Conservation (phyloP, 1,139 yeast genomes). For the Pichia sp. region DNA sequence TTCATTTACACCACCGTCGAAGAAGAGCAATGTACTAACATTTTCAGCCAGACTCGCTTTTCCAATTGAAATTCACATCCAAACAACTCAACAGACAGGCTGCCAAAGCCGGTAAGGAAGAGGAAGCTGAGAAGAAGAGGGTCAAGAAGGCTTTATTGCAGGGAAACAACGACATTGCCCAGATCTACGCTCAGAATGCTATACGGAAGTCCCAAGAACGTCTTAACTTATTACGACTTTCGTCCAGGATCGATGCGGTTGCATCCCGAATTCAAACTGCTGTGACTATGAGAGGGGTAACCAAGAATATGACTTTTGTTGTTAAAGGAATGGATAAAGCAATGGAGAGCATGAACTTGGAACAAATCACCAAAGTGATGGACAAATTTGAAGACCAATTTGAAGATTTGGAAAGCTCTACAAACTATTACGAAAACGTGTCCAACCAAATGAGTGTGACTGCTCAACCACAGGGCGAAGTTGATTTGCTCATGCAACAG, state of each 20-base stretch:
- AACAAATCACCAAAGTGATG: slow-evolving; percentile 88
- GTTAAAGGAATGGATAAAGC: slow-evolving; percentile 97
- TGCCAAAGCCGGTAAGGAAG: slow-evolving; percentile 84
- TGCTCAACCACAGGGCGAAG: slow-evolving; percentile 92
- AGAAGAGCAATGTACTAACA: neutral
- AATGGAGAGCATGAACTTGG: slow-evolving; percentile 90
- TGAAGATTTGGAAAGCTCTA: slow-evolving; percentile 90
- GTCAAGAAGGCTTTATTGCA: slow-evolving; percentile 82
- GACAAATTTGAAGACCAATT: slow-evolving; percentile 95
- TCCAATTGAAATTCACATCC: slow-evolving; percentile 73
- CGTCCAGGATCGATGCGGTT: slow-evolving; percentile 92
- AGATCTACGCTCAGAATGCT: slow-evolving; percentile 91
- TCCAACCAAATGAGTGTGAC: slow-evolving; percentile 86
- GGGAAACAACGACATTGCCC: slow-evolving; percentile 90
- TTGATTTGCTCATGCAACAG: slow-evolving; percentile 82
- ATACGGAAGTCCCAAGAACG: slow-evolving; percentile 87
- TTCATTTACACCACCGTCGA: neutral
- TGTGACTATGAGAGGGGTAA: slow-evolving; percentile 90
- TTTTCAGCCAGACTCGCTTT: slow-evolving; percentile 38
- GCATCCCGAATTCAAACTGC: slow-evolving; percentile 96
- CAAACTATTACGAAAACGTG: slow-evolving; percentile 87
- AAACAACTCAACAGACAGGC: slow-evolving; percentile 91
- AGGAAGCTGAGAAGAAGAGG: slow-evolving; percentile 77
- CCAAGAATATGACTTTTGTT: slow-evolving; percentile 89
- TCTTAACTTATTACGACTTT: slow-evolving; percentile 70